These are phyloP conservation scores for Plenodomus tracheiphilus DNA, from an alignment of 2,329 filamentous ascomycete genomes.

Conservation along the genomic window DNA sequence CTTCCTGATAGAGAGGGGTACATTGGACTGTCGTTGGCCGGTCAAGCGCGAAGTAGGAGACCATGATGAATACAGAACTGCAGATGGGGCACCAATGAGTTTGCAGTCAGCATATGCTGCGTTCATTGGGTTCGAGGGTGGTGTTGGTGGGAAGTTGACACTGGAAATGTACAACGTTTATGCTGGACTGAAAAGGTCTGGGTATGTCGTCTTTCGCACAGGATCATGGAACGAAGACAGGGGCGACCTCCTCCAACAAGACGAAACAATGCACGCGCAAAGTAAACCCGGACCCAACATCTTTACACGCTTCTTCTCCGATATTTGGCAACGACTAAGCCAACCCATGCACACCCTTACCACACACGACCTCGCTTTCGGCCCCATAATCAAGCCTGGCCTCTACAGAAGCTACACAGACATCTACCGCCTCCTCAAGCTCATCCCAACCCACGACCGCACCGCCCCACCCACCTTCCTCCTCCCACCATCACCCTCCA, in stretches of 20 bases:
- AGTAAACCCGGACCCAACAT: constrained; percentile 16
- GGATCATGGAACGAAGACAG: constrained; percentile 48
- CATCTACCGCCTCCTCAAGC: constrained; percentile 75
- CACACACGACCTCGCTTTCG: constrained; percentile 37
- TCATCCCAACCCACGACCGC: constrained; percentile 74
- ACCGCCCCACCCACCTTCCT: constrained; percentile 40
- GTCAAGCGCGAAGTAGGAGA: constrained; percentile 37
- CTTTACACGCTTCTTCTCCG: constrained; percentile 42
- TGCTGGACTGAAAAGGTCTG: constrained; percentile 76
- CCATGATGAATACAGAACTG: constrained; percentile 45
- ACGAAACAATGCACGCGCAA: constrained; percentile 5
- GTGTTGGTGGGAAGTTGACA: constrained; percentile 54
- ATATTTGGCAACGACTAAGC: constrained; percentile 39
- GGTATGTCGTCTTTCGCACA: constrained; percentile 81
- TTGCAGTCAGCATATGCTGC: constrained; percentile 87
- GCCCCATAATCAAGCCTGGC: constrained; percentile 57
- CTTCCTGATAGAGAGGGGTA: constrained; percentile 85
- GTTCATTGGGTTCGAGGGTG: constrained; percentile 72
- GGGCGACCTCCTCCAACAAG: constrained; percentile 16
- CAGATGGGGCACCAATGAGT: constrained; percentile 76
- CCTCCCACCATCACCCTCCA: constrained; percentile 40
- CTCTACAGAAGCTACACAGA: constrained; percentile 61
- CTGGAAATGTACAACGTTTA: constrained; percentile 89
- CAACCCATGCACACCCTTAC: constrained; percentile 21
- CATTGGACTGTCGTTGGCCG: constrained; percentile 85